Evolutionary conservation across 2,329 filamentous ascomycete species (phyloP).

Genomic region (Fusarium sp.): DNA sequence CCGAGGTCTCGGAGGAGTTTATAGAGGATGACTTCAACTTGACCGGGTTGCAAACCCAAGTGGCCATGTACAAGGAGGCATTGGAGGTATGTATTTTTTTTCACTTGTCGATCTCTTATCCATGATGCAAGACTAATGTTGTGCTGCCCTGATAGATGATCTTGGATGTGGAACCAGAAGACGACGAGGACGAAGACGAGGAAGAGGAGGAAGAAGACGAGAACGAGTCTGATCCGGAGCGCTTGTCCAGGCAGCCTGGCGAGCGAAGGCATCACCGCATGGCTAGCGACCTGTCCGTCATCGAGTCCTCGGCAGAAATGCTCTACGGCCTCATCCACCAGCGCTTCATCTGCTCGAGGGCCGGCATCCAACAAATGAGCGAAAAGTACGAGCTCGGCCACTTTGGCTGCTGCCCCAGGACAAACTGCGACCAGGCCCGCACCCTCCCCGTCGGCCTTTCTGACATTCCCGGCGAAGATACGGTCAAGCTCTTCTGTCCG

Average conservation of each 20-base stretch:
- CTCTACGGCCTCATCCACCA: slow-evolving; percentile 98
- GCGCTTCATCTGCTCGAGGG: slow-evolving; percentile 94
- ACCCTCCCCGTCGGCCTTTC: slow-evolving; percentile 93
- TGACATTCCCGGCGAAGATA: slow-evolving; percentile 95
- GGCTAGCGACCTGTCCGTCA: slow-evolving; percentile 90
- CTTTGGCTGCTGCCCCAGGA: slow-evolving; percentile 94
- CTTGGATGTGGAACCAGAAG: slow-evolving; percentile 95
- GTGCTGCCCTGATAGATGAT: slow-evolving; percentile 73
- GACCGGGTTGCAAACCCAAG: slow-evolving; percentile 91
- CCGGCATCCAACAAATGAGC: slow-evolving; percentile 98
- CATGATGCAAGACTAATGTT: slow-evolving; percentile 12
- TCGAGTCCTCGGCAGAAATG: slow-evolving; percentile 97
- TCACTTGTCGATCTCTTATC: background rate
- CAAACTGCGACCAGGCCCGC: slow-evolving; percentile 87
- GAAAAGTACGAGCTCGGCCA: slow-evolving; percentile 98
- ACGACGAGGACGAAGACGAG: slow-evolving; percentile 86
- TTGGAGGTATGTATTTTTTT: slow-evolving; percentile 69
- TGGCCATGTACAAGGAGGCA: slow-evolving; percentile 98
- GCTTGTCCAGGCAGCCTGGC: slow-evolving; percentile 56
- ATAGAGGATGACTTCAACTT: slow-evolving; percentile 99
- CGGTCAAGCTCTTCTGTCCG: slow-evolving; percentile 97
- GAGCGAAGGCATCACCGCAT: slow-evolving; percentile 84
- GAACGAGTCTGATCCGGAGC: slow-evolving; percentile 70
- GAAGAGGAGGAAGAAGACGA: slow-evolving; percentile 79
- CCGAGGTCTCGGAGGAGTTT: slow-evolving; percentile 97